phyloP scores from a whole-genome alignment of 805 yeast genomes.

The Wickerhamomyces bisporus region DNA sequence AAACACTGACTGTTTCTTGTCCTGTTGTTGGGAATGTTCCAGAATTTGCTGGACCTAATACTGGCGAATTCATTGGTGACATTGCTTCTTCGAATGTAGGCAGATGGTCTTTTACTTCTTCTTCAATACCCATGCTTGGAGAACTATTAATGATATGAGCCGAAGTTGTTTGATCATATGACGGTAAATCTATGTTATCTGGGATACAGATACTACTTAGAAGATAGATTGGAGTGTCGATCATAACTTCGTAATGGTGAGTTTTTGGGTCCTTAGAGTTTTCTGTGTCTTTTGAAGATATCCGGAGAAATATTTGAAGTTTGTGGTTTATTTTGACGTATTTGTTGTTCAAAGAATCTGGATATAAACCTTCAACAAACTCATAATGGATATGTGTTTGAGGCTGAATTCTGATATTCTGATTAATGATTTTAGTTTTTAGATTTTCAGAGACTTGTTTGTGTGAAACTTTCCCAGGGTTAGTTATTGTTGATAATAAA shows the following conservation, averaged over 20 bases:
- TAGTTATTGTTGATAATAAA: neutral
- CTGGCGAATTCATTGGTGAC: constrained; percentile 36
- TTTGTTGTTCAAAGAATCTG: constrained; percentile 57
- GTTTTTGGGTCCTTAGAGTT: constrained; percentile 29
- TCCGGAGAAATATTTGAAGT: constrained; percentile 63
- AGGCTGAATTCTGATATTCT: constrained; percentile 8
- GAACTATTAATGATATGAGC: neutral
- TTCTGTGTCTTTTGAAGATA: constrained; percentile 54
- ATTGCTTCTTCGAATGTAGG: constrained; percentile 68
- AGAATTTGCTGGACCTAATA: constrained; percentile 4
- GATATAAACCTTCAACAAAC: constrained; percentile 24
- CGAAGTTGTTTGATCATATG: constrained; percentile 19
- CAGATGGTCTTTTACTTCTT: constrained; percentile 26
- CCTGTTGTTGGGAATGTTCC: constrained; percentile 11
- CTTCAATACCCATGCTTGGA: constrained; percentile 1
- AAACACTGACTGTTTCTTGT: constrained; percentile 14
- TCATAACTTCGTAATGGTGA: constrained; percentile 76
- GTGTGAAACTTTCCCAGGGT: neutral
- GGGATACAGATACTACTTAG: constrained; percentile 38
- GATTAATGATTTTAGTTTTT: constrained; percentile 10
- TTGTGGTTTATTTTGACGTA: constrained; percentile 63
- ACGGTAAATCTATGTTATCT: constrained; percentile 34
- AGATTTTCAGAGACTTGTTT: constrained; percentile 7
- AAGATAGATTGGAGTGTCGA: constrained; percentile 66
- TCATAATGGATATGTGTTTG: constrained; percentile 11